Evolutionary conservation across 2,329 filamentous ascomycete genomes (phyloP), one percentile per base, ranked within the genome.

Genomic region (Sclerotinia spermophila): DNA sequence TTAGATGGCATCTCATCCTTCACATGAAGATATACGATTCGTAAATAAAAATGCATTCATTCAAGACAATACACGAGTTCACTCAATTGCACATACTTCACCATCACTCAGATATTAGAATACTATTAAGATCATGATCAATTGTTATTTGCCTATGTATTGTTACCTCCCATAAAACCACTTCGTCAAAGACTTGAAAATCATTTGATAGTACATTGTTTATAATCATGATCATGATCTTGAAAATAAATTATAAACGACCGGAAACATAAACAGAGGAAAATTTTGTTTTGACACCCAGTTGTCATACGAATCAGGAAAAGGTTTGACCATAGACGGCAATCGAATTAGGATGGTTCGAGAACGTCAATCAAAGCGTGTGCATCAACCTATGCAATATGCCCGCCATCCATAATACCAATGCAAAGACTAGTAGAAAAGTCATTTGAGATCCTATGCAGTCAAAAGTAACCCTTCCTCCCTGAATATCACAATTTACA

Each of bases 381-480:
- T 66, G 68, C 48, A 66, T 66, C 27, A 58, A 55, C 68, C 68
- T 70, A 59, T 70, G 68, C 68, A 70, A 70, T 70, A 48, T 70
- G 60, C 48, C 68, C 51, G 66, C 60, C 60, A 66, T 66, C 68
- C 68, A 66, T 66, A 51, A 66, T 70, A 66, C 68, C 60, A 65
- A 66, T 44, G 35, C 56, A 68, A 66, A 70, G 60, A 70, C 68
- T 56, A 24, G 56, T n/a, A 33, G 45, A 51, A 48, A 44, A 69
- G 38, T 66, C 60, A 35, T 69, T 56, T 21, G 59, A 42, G 45
- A 56, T 69, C 61, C 59, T 65, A 48, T 69, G 68, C 59, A 69
- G 35, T 69, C 45, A 65, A 69, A 56, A 66, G 33, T 66, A 45
- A 48, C 45, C 68, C 48, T 45, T 58, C 67, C 58, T 53, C 40